Conservation (phyloP, 169 alveolate species). For the Neospora caninum region DNA sequence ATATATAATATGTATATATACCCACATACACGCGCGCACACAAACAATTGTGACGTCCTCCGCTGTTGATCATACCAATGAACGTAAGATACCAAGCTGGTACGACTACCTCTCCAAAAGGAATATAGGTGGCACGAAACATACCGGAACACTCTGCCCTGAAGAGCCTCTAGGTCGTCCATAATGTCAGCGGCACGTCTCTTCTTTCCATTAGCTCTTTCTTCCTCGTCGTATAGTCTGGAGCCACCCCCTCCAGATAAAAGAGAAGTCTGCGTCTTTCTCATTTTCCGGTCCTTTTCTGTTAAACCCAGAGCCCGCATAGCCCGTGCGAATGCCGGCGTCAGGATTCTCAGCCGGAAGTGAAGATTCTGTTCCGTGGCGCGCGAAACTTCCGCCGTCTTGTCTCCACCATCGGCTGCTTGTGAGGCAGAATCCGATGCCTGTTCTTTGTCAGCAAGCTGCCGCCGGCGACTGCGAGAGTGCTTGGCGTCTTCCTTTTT, state of each 20-base stretch:
- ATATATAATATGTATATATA: no score
- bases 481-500: neutral
- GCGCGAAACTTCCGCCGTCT: neutral
- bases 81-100: neutral
- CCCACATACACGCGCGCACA: no score
- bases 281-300: neutral
- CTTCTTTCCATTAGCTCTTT: neutral
- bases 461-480: neutral
- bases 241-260: neutral
- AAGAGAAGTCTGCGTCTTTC: neutral
- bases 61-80: no score
- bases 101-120: no score
- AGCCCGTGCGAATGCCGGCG: neutral
- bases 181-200: neutral
- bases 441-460: neutral
- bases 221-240: neutral
- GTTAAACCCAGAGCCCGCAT: neutral
- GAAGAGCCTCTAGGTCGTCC: slow-evolving; percentile 6
- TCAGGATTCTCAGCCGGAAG: neutral
- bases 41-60: no score
- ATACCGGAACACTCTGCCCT: neutral
- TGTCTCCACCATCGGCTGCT: no score
- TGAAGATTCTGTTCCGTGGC: neutral
- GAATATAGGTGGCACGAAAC: neutral
- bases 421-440: no score